These are phyloP conservation scores for Penicillium chermesinum DNA, from an alignment of 495 filamentous ascomycete genomes.

Conservation along the genomic window DNA sequence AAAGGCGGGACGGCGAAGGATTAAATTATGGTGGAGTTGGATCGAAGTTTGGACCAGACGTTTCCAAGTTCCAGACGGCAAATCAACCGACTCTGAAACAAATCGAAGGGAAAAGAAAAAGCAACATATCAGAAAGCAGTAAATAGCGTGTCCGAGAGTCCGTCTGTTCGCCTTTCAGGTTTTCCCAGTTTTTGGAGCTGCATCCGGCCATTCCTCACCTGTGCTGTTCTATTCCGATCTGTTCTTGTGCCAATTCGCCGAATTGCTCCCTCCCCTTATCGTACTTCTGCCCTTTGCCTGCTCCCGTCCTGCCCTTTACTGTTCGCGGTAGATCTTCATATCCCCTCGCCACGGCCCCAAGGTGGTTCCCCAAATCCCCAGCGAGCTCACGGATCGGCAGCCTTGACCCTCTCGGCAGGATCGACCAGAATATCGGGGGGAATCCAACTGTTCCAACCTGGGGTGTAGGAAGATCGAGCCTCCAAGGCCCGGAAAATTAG, in stretches of 20 bases:
- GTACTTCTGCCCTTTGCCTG: not conserved
- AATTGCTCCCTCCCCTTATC: not conserved
- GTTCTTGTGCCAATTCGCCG: constrained; percentile 6
- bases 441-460: too few species aligned
- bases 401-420: constrained; percentile 11
- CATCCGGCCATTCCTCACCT: constrained; percentile 24
- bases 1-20: not conserved
- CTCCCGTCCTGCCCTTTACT: constrained; percentile 1
- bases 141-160: not conserved
- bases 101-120: not conserved
- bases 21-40: not conserved
- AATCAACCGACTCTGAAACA: constrained; percentile 16
- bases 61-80: not conserved
- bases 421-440: not conserved
- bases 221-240: constrained; percentile 7
- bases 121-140: not conserved
- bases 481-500: too few species aligned
- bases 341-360: too few species aligned
- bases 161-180: not conserved
- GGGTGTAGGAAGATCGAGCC: too few species aligned
- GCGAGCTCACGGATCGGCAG: constrained; percentile 9
- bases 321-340: not conserved
- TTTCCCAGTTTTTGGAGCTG: constrained; percentile 11
- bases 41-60: not conserved
- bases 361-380: not conserved